Evolutionary conservation across 1,284 basidiomycete species (phyloP).

Genomic region (Rhodotorula sp.): DNA sequence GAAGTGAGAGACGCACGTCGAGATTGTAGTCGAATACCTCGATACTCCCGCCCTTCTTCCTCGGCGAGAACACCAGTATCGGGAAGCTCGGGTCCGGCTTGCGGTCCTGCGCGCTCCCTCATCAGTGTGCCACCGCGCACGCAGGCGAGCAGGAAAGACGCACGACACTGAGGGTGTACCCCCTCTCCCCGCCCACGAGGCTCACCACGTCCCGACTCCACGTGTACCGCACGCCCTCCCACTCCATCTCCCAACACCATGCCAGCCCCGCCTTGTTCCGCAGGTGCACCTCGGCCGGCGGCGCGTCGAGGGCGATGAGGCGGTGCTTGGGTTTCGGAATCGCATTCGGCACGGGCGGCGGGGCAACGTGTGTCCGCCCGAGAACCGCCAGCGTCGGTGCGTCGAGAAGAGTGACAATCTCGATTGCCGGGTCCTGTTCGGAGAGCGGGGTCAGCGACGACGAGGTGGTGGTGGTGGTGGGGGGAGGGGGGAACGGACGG

Average conservation of each 20-base stretch:
- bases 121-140: not conserved
- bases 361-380: not conserved
- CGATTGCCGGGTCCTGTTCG: not conserved
- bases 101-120: slow-evolving; percentile 3
- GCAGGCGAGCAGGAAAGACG: not conserved
- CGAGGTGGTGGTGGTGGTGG: not conserved
- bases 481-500: not conserved
- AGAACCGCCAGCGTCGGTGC: slow-evolving; percentile 1
- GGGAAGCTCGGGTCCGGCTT: slow-evolving; percentile 37
- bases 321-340: slow-evolving; percentile 11
- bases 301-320: slow-evolving; percentile 10
- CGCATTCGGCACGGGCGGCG: slow-evolving; percentile 23
- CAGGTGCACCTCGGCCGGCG: slow-evolving; percentile 9
- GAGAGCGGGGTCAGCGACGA: not conserved
- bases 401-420: slow-evolving; percentile 10
- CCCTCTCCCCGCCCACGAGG: slow-evolving; percentile 16
- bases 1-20: slow-evolving; percentile 6
- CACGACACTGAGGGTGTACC: slow-evolving; percentile 27
- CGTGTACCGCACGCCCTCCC: slow-evolving; percentile 16
- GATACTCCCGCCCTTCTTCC: slow-evolving; percentile 20
- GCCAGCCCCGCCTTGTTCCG: slow-evolving; percentile 2
- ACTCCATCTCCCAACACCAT: slow-evolving; percentile 37
- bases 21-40: slow-evolving; percentile 38
- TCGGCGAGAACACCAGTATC: slow-evolving; percentile 10
- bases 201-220: slow-evolving; percentile 20